These are phyloP conservation scores for Plectosphaerella plurivora DNA, from an alignment of 2,329 filamentous ascomycete species.

Conservation along the genomic window DNA sequence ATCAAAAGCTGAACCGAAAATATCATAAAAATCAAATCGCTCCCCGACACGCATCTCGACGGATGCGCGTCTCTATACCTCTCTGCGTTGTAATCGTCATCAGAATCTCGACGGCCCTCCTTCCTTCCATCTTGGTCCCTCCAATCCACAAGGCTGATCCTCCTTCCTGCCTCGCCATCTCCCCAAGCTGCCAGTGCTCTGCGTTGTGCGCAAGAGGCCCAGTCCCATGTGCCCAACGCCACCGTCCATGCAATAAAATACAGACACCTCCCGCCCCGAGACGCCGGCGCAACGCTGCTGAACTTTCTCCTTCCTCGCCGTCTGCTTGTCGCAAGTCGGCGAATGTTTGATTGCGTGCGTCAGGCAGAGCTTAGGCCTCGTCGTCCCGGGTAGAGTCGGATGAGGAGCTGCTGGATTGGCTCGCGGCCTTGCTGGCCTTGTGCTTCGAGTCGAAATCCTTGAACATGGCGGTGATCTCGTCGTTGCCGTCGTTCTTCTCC, in stretches of 20 bases:
- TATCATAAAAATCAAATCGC: too few relatives aligned
- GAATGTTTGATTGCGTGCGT: not conserved
- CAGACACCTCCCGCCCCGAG: not conserved
- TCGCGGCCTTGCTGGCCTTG: conserved; percentile 24
- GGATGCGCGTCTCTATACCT: too few relatives aligned
- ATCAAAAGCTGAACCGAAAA: too few relatives aligned
- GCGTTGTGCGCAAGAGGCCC: not conserved
- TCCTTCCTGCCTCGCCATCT: not conserved
- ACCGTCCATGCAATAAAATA: conserved; percentile 1
- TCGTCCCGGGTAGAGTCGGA: conserved; percentile 12
- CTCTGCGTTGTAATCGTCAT: too few relatives aligned
- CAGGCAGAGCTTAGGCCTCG: conserved; percentile 3
- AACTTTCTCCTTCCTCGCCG: too few relatives aligned
- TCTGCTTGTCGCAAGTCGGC: too few relatives aligned
- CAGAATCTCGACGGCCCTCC: too few relatives aligned
- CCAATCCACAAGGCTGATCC: too few relatives aligned
- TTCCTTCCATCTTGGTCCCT: too few relatives aligned
- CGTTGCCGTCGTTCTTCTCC: conserved; percentile 69
- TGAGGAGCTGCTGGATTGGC: conserved; percentile 14
- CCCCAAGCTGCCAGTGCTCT: not conserved
- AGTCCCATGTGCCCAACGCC: conserved; percentile 1
- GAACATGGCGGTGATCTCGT: conserved; percentile 45
- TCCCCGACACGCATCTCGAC: too few relatives aligned
- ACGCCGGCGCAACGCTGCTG: not conserved
- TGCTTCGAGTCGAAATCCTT: conserved; percentile 43